Conservation (phyloP, 2,329 filamentous ascomycete species). For the Nemania sp. region DNA sequence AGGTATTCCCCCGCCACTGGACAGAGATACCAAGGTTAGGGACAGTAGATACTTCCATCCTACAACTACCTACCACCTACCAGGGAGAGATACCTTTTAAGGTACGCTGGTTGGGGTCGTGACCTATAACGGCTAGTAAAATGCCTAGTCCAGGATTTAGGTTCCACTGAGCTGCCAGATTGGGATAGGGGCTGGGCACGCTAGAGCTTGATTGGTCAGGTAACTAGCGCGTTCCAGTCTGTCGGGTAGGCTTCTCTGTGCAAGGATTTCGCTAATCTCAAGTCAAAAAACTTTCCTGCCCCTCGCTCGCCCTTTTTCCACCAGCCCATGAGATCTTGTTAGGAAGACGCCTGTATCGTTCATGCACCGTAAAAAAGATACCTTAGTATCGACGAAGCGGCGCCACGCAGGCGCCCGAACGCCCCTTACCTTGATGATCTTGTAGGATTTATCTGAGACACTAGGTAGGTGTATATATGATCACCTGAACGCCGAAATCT, state of each 20-base stretch:
- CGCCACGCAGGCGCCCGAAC: no score
- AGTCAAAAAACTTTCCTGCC: not conserved
- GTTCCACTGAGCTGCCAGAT: slow-evolving; percentile 21
- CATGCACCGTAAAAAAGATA: no score
- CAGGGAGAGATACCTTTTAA: not conserved
- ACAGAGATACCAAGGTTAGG: no score
- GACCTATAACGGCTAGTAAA: slow-evolving; percentile 8
- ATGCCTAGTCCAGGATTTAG: slow-evolving; percentile 11
- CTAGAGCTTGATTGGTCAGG: slow-evolving; percentile 12
- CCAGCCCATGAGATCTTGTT: not conserved
- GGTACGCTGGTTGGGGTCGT: not conserved
- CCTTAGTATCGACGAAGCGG: no score
- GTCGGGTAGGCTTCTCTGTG: slow-evolving; percentile 21
- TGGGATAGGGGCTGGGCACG: slow-evolving; percentile 15
- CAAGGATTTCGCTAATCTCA: slow-evolving; percentile 2
- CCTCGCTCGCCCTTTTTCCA: not conserved
- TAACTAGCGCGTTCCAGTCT: slow-evolving; percentile 20
- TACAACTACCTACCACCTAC: not conserved
- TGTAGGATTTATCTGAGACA: no score
- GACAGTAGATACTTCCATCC: no score
- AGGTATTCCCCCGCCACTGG: not conserved
- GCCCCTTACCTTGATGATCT: no score
- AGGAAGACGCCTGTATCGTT: not conserved
- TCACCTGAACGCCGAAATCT: not conserved
- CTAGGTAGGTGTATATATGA: not conserved